Evolutionary conservation across 441 rosid genomes (phyloP).

Genomic region (Melianthus villosus): DNA sequence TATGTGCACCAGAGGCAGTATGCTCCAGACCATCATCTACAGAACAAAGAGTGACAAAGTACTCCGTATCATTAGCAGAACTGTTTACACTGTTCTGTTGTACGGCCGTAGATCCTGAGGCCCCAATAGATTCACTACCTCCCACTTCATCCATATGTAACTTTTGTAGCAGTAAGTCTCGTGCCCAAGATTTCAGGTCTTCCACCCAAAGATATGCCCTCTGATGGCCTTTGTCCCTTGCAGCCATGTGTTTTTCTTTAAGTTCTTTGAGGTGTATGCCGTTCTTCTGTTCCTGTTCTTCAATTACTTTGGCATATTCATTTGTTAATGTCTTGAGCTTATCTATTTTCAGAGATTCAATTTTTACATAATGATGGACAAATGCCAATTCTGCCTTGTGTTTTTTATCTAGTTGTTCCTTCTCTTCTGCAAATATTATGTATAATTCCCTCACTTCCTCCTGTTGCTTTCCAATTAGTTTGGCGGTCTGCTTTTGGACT

Average conservation of each 20-base stretch:
- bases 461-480: slow-evolving; percentile 25
- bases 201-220: slow-evolving; percentile 29
- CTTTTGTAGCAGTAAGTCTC: slow-evolving; percentile 16
- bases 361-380: slow-evolving; percentile 21
- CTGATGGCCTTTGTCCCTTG: slow-evolving; percentile 27
- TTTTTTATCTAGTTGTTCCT: slow-evolving; percentile 24
- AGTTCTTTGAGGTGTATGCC: slow-evolving; percentile 20
- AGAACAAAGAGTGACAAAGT: too few species aligned
- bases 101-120: slow-evolving; percentile 2
- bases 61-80: too few species aligned
- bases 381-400: slow-evolving; percentile 32
- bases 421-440: slow-evolving; percentile 24
- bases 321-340: slow-evolving; percentile 34
- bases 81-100: too few species aligned
- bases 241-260: slow-evolving; percentile 25
- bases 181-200: slow-evolving; percentile 34
- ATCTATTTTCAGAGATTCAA: slow-evolving; percentile 20
- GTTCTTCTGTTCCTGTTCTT: slow-evolving; percentile 21
- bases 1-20: too few species aligned
- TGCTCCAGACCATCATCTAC: too few species aligned
- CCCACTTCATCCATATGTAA: slow-evolving; percentile 10
- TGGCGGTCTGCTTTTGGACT: slow-evolving; percentile 27
- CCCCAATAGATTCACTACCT: slow-evolving; percentile 4
- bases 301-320: slow-evolving; percentile 26
- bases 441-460: slow-evolving; percentile 20